Conservation (phyloP, 106 monocot species). For the Allium sativum region DNA sequence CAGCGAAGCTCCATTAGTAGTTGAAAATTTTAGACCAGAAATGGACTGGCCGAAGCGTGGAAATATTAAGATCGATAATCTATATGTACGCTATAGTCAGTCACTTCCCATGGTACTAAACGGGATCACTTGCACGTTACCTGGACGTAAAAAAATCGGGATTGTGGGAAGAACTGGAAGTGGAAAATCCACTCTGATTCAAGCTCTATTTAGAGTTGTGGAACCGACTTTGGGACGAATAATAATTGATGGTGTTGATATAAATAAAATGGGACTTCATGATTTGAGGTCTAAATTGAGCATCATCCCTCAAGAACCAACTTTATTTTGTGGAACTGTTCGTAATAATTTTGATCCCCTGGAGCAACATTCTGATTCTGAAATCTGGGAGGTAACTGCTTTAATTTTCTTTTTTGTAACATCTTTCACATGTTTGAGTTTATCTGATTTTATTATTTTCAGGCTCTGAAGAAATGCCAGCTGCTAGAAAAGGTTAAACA, state of each 20-base stretch:
- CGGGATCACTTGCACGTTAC: conserved; percentile 66
- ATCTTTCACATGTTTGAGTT: neutral
- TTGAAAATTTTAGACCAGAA: conserved; percentile 41
- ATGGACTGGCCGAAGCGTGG: conserved; percentile 54
- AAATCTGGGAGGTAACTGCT: conserved; percentile 74
- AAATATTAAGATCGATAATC: conserved; percentile 41
- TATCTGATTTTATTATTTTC: conserved; percentile 4
- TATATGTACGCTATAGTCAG: conserved; percentile 48
- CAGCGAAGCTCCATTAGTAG: conserved; percentile 54
- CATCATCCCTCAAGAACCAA: conserved; percentile 95
- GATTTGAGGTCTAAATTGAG: conserved; percentile 73
- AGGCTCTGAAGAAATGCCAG: conserved; percentile 62
- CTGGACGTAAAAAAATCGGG: conserved; percentile 63
- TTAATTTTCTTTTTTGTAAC: neutral
- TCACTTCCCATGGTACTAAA: conserved; percentile 57
- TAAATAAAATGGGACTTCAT: conserved; percentile 55
- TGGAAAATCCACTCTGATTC: conserved; percentile 93
- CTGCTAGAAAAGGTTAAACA: conserved; percentile 40
- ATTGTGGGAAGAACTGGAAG: conserved; percentile 89
- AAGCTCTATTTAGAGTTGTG: conserved; percentile 72
- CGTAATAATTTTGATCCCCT: conserved; percentile 80
- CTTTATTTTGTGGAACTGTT: conserved; percentile 70
- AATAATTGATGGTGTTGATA: conserved; percentile 59
- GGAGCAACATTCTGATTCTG: conserved; percentile 51
- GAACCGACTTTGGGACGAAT: conserved; percentile 72